Evolutionary conservation across 1,284 basidiomycete genomes (phyloP), one percentile per base, ranked within the genome.

Genomic region (Sanghuangporus baumii): DNA sequence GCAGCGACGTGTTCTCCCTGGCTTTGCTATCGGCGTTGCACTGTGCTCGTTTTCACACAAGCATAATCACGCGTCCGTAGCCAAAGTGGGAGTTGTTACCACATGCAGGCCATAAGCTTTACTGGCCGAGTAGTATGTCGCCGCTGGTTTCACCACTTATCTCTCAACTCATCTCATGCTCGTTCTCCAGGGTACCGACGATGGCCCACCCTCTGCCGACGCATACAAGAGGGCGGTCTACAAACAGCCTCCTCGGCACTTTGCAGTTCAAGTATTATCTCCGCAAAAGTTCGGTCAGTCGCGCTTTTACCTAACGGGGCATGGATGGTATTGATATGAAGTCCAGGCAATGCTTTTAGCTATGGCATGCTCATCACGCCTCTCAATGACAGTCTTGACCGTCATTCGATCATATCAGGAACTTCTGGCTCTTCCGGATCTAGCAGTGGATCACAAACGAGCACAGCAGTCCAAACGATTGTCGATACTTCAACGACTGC

Each of bases 331-430:
- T 60, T 36, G 4, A n/a, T 37, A 26, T 57, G 34, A 57, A 51
- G 20, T 26, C 46, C 7, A 91, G 88, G 81, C 37, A 78, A 75
- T 59, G 79, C 74, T 55, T 78, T 78, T 63, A 78, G 77, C 68
- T 88, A 84, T 72, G 87, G 87, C 54, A 79, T 91, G 77, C 81
- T 80, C 16, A 78, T 91, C 36, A 75, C 70, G 46, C 80, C 87
- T 26, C 43, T 46, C 20, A 37, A 40, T n/a, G 61, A 52, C 47
- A 68, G 61, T 51, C 70, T 75, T 16, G 79, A 82, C 50, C 69
- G 75, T 40, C 68, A 70, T 12, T 67, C 66, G 23, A 64, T 57
- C 57, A 47, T 74, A 43, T 74, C 71, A 31, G 77, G 80, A 6
- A 68, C 69, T 14, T 73, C 72, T 8, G 69, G 67, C 14, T 71